phyloP scores from a whole-genome alignment of 192 early-diverging fungal genomes.

The Coemansia erecta region DNA sequence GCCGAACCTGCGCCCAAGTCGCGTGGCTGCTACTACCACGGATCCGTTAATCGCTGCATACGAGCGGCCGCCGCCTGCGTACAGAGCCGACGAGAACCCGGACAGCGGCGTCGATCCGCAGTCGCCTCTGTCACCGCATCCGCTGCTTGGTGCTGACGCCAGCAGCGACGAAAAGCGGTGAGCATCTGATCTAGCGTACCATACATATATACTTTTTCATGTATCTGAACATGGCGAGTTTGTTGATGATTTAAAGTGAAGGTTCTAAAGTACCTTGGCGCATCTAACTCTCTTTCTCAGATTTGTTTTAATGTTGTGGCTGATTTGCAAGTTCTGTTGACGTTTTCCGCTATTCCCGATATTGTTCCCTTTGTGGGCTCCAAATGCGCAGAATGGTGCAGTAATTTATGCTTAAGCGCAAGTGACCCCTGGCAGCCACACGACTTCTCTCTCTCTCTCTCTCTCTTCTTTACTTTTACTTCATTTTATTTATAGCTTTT shows the following conservation, averaged over 20 bases:
- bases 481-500: neutral
- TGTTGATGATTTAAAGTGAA: too few species aligned
- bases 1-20: neutral
- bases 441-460: neutral
- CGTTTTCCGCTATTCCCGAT: too few species aligned
- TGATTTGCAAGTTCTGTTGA: too few species aligned
- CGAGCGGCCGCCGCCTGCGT: neutral
- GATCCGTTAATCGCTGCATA: neutral
- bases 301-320: too few species aligned
- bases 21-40: neutral
- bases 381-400: too few species aligned
- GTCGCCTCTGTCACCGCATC: neutral
- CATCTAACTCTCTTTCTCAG: too few species aligned
- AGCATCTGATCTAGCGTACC: neutral
- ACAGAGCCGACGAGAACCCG: neutral
- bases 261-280: too few species aligned
- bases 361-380: neutral
- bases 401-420: too few species aligned
- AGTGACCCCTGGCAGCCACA: too few species aligned
- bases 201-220: neutral
- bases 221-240: neutral
- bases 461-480: neutral
- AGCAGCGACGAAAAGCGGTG: slow-evolving; percentile 2
- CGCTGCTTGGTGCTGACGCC: neutral
- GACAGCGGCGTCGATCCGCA: neutral